These are phyloP conservation scores for Lachancea waltii DNA, from an alignment of 805 yeast species.

Conservation along the genomic window DNA sequence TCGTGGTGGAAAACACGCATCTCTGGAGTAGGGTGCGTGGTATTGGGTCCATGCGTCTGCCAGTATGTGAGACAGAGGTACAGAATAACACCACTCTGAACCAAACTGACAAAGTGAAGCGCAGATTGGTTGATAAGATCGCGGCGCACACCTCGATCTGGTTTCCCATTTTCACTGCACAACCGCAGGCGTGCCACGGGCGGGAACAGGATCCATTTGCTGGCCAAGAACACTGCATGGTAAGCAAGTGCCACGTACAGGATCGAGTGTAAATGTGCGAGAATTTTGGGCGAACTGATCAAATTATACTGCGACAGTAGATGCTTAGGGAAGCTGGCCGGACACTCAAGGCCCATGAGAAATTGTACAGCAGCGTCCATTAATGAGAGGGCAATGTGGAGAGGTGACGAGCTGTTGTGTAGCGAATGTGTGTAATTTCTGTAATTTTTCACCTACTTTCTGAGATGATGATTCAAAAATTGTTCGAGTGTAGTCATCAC, in stretches of 20 bases:
- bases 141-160: slow-evolving; percentile 11
- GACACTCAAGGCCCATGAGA: slow-evolving; percentile 4
- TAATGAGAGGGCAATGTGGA: neutral
- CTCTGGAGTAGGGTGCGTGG: slow-evolving; percentile 15
- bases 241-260: slow-evolving; percentile 27
- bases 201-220: slow-evolving; percentile 27
- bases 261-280: slow-evolving; percentile 26
- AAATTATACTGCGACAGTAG: slow-evolving; percentile 11
- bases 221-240: slow-evolving; percentile 26
- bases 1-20: slow-evolving; percentile 24
- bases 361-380: slow-evolving; percentile 6
- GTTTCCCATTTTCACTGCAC: no score
- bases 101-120: slow-evolving; percentile 72
- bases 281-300: slow-evolving; percentile 19
- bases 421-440: neutral
- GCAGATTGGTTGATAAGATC: slow-evolving; percentile 26
- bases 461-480: no score
- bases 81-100: slow-evolving; percentile 69
- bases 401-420: neutral
- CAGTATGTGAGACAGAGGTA: slow-evolving; percentile 30
- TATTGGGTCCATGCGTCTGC: slow-evolving; percentile 10
- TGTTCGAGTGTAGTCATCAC: no score
- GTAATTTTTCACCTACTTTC: no score
- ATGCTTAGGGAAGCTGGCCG: slow-evolving; percentile 12
- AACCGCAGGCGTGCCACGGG: slow-evolving; percentile 14